Conservation (phyloP, 2,329 filamentous ascomycete genomes). For the Nemania abortiva region DNA sequence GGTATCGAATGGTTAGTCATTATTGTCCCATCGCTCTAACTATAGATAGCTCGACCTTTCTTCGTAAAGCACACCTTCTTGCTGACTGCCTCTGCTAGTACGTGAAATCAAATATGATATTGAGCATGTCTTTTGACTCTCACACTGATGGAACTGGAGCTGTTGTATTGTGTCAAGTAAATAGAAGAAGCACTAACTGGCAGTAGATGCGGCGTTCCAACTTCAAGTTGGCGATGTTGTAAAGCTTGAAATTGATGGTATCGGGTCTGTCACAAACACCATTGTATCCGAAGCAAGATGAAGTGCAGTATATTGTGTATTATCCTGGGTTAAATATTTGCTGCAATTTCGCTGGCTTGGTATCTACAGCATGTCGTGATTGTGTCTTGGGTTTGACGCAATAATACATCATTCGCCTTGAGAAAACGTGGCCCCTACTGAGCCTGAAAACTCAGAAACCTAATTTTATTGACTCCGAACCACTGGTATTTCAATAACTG, state of each 20-base stretch:
- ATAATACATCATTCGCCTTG: too few species aligned
- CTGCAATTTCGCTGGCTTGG: too few species aligned
- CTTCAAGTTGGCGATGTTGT: conserved; percentile 44
- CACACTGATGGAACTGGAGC: background rate
- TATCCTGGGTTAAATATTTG: too few species aligned
- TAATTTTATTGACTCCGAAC: too few species aligned
- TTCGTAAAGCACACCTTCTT: background rate
- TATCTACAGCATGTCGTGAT: too few species aligned
- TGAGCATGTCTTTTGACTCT: background rate
- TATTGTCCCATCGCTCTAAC: background rate
- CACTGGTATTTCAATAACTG: too few species aligned
- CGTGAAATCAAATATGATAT: conserved; percentile 5
- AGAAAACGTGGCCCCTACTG: too few species aligned
- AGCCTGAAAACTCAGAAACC: too few species aligned
- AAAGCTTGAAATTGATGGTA: conserved; percentile 46
- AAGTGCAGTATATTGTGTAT: too few species aligned
- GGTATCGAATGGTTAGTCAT: conserved; percentile 44
- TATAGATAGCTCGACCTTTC: background rate
- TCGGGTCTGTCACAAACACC: conserved; percentile 47
- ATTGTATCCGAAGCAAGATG: conserved; percentile 39
- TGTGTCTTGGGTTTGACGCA: too few species aligned
- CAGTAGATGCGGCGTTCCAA: conserved; percentile 40
- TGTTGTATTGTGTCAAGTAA: background rate
- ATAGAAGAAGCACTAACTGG: conserved; percentile 21
- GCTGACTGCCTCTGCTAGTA: conserved; percentile 20